Evolutionary conservation across 2,329 filamentous ascomycete species (phyloP), one percentile per base, ranked within the genome.

Genomic region (Colletotrichum zoysiae): DNA sequence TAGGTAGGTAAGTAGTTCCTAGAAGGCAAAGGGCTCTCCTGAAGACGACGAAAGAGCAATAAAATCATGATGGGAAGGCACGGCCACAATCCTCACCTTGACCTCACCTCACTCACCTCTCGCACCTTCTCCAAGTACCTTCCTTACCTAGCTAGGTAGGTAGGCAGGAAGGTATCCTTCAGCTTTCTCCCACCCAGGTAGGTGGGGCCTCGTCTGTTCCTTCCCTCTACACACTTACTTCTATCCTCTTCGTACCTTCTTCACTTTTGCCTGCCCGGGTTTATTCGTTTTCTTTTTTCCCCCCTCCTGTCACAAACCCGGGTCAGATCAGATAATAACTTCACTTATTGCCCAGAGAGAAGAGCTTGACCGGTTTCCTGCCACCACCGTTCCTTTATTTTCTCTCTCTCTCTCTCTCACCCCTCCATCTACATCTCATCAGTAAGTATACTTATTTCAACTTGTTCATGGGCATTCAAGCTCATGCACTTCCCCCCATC

Each of bases 11-110:
- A 6, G 9, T 3, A 3, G 26, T 46, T 11, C 18, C 18, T 2
- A 1, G 26, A 33, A 18, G 5, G 7, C 50, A 51, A 7, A 30
- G 8, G 12, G 12, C 8, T 14, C 23, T 51, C 1, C 12, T 9
- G 1, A 18, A 44, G 42, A 30, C 11, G 23, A 46, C 35, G 11
- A 38, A 38, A 38, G 35, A 8, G 16, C 9, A n/a, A 20, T 5
- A 56, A 23, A 9, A n/a, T 11, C 53, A 56, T 33, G 20, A 57
- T 57, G 53, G 53, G 33, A 57, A 38, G 53, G 20, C 53, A 57
- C 53, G 12, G 6, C 23, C 35, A 42, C 55, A n/a, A 20, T 46
- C 44, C 44, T 35, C 7, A 18, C 35, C 35, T 42, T n/a, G n/a
- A n/a, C n/a, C n/a, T n/a, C n/a, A n/a, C n/a, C n/a, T n/a, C n/a